phyloP scores from a whole-genome alignment of 345 rosid species.

The Reutealis trisperma region DNA sequence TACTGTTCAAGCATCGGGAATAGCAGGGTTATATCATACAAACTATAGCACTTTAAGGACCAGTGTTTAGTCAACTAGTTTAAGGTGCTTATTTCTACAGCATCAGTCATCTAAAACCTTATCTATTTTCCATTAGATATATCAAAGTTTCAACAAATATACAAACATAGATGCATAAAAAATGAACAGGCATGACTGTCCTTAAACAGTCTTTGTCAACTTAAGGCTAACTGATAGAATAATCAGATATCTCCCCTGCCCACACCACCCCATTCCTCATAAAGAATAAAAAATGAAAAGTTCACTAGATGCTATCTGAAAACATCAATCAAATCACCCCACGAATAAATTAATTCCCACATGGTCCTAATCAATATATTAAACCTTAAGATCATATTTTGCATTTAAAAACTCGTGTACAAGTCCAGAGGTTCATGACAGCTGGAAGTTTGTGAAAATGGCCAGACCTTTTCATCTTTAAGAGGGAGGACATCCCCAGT shows the following conservation, averaged over 20 bases:
- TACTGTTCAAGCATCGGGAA: background rate
- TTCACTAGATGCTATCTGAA: background rate
- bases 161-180: too few species aligned
- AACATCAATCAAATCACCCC: background rate
- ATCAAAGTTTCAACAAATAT: background rate
- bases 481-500: constrained; percentile 75
- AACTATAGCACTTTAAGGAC: background rate
- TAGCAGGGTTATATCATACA: background rate
- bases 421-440: background rate
- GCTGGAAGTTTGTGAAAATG: background rate
- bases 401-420: background rate
- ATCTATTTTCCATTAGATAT: background rate
- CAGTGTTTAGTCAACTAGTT: background rate
- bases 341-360: background rate
- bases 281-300: too few species aligned
- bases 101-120: background rate
- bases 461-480: constrained; percentile 60
- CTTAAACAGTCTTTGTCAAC: too few species aligned
- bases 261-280: too few species aligned
- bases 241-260: too few species aligned
- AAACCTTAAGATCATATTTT: background rate
- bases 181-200: background rate
- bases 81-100: background rate
- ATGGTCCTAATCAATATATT: background rate
- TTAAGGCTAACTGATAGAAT: too few species aligned